Base-by-base conservation (phyloP, 495 filamentous ascomycete species). In the Lentithecium fluviatile region DNA sequence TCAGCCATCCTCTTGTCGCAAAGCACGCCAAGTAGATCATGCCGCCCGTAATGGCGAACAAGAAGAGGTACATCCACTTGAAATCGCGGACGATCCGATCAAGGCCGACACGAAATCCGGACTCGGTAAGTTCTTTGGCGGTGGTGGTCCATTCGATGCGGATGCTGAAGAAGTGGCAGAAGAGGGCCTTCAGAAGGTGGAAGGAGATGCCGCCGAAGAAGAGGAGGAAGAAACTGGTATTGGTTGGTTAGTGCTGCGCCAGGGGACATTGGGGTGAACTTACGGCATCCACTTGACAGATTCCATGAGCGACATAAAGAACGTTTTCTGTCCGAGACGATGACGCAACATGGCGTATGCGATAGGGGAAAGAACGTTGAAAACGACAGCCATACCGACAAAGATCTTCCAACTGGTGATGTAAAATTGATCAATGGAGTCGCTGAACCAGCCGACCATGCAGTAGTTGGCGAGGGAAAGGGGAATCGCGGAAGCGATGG, bases 331-430 rank as follows among this genome's bases (percentile, higher is more conserved):
- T 32, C 83, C 85, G 32, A 84, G 75, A n/a, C 85, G 81, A 70
- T 88, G 86, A 1, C 85, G 79, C 80, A 88, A 82, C 58, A 87
- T 76, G 32, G 85, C 85, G 15, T 85, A 75, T 0, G 83, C 83
- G 23, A 87, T 69, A 56, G 85, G 85, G 43, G 83, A 84, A 36
- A 88, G 79, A 32, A 84, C 83, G 70, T 88, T 88, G 73, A 88
- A 88, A 42, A 88, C 83, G 59, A 87, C 80, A 63, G 85, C 82
- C 69, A 88, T 86, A 51, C 82, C 84, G 75, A 88, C 86, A 81
- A 85, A 88, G 47, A 88, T 85, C 71, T 86, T 84, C 86, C 86
- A 90, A 29, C 83, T 87, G 68, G 84, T 82, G 67, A 90, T 76
- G 68, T 90, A 90, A 75, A 86, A 88, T 70, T 89, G 85, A 72